phyloP scores from a whole-genome alignment of 2,329 filamentous ascomycete species.

The Pseudopyrenochaeta lycopersici region DNA sequence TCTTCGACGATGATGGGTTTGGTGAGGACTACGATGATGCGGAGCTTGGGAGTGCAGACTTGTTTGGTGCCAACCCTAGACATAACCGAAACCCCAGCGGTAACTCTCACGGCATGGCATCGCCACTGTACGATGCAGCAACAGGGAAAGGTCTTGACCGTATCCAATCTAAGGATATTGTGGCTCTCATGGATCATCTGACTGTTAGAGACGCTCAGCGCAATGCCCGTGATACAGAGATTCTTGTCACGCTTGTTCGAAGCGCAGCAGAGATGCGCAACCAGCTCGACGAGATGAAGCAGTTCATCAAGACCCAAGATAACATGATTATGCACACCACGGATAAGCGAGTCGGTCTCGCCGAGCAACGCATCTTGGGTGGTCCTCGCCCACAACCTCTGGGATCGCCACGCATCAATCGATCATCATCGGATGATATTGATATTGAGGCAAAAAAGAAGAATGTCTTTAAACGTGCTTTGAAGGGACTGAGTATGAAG shows the following conservation, averaged over 20 bases:
- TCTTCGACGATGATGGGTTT: constrained; percentile 65
- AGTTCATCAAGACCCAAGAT: constrained; percentile 88
- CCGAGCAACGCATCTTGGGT: constrained; percentile 80
- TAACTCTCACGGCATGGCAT: constrained; percentile 89
- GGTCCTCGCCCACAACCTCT: constrained; percentile 81
- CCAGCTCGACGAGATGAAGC: constrained; percentile 94
- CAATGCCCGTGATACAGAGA: constrained; percentile 95
- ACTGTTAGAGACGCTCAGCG: constrained; percentile 96
- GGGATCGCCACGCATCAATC: constrained; percentile 64
- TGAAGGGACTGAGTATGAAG: constrained; percentile 88
- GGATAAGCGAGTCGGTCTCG: constrained; percentile 87
- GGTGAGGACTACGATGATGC: constrained; percentile 59
- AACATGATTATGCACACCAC: constrained; percentile 86
- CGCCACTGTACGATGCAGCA: constrained; percentile 88
- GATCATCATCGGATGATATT: constrained; percentile 60
- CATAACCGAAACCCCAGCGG: constrained; percentile 79
- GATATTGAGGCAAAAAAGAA: constrained; percentile 79
- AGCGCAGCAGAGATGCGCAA: constrained; percentile 97
- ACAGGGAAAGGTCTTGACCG: constrained; percentile 88
- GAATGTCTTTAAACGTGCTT: constrained; percentile 92
- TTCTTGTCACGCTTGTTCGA: constrained; percentile 90
- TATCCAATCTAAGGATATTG: constrained; percentile 95
- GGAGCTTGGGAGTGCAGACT: constrained; percentile 54
- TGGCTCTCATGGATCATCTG: constrained; percentile 97
- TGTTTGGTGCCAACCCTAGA: constrained; percentile 53